Evolutionary conservation across 2,329 filamentous ascomycete species (phyloP).

Genomic region (Sarocladium kiliense): DNA sequence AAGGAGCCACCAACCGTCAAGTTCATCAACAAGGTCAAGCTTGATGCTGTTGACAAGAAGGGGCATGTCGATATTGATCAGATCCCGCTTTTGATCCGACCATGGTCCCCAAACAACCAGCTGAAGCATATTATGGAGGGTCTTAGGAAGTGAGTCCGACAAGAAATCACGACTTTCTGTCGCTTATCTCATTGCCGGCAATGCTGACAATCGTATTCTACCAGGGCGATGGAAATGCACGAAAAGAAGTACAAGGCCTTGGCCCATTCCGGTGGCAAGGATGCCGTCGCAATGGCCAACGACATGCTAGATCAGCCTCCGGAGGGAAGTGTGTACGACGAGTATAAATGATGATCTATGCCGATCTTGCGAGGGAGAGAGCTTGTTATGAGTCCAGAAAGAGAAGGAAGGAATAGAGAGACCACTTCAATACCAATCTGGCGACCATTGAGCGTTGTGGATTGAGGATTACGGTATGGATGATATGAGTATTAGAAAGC

Average conservation of each 20-base stretch:
- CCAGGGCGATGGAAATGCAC: conserved; percentile 1
- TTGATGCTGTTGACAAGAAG: conserved; percentile 86
- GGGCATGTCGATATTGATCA: conserved; percentile 82
- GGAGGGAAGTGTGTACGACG: neutral
- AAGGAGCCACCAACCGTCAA: conserved; percentile 84
- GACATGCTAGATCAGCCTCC: neutral
- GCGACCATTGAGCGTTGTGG: too few species aligned
- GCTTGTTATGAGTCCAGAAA: too few species aligned
- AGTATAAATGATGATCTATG: neutral
- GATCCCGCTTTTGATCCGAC: conserved; percentile 69
- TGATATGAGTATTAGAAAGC: too few species aligned
- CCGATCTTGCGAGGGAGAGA: too few species aligned
- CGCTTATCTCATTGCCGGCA: neutral
- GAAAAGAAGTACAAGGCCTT: conserved; percentile 5
- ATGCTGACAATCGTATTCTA: neutral
- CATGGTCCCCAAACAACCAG: conserved; percentile 60
- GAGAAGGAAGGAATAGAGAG: neutral
- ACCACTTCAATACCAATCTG: neutral
- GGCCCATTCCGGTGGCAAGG: neutral
- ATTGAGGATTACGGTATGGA: too few species aligned
- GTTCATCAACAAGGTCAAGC: conserved; percentile 91
- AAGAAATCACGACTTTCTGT: neutral
- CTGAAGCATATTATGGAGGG: conserved; percentile 86
- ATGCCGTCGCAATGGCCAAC: neutral
- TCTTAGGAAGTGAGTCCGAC: neutral